Conservation (phyloP, 2,329 filamentous ascomycete species). For the Fusarium udum region DNA sequence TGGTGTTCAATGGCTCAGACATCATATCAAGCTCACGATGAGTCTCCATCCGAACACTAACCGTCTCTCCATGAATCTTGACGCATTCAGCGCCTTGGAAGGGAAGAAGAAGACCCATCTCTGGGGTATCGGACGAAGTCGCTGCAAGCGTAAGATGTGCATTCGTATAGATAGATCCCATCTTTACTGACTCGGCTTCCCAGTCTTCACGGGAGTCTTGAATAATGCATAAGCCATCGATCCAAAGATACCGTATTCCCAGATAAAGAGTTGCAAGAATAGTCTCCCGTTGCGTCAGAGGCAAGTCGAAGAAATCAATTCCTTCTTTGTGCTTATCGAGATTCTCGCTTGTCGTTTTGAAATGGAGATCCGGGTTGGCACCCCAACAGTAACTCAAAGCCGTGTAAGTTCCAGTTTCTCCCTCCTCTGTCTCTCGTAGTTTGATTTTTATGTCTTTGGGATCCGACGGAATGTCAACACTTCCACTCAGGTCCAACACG, state of each 20-base stretch:
- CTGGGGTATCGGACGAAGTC: background rate
- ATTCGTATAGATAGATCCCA: background rate
- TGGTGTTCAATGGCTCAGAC: background rate
- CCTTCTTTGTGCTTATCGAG: background rate
- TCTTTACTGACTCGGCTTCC: background rate
- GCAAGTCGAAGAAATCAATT: background rate
- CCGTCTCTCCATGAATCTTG: background rate
- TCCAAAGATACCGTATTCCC: conserved; percentile 1
- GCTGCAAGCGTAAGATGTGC: background rate
- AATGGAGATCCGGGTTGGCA: background rate
- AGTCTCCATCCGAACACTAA: background rate
- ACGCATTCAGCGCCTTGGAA: background rate
- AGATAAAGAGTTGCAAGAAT: background rate
- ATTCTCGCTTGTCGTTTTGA: background rate
- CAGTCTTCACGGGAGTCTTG: conserved; percentile 16
- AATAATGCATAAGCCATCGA: conserved; percentile 5
- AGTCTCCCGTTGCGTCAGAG: background rate
- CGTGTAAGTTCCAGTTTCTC: background rate
- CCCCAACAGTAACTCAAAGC: conserved; percentile 21
- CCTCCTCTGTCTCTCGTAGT: background rate
- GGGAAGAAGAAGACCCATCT: conserved; percentile 1
- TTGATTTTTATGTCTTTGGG: background rate
- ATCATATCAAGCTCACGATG: background rate
- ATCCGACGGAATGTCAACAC: background rate
- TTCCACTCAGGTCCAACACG: background rate